phyloP scores from a whole-genome alignment of 2,329 filamentous ascomycete species.

The Magnaporthiopsis rhizophila region DNA sequence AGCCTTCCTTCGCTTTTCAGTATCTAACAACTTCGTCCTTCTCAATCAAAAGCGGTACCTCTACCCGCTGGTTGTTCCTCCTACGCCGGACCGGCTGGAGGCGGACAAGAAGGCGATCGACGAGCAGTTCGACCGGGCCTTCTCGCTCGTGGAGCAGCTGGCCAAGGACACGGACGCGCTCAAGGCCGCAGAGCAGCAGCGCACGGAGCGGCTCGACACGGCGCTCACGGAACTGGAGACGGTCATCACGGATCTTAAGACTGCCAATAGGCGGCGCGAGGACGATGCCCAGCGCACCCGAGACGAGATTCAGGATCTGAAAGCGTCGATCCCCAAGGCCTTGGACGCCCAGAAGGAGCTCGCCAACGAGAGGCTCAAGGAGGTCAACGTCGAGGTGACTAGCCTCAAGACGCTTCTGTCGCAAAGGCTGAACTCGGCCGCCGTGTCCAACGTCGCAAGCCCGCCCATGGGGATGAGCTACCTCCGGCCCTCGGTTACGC shows the following conservation, averaged over 20 bases:
- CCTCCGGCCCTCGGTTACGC: slow-evolving; percentile 17
- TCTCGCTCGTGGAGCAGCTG: slow-evolving; percentile 84
- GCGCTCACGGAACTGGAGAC: slow-evolving; percentile 78
- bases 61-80: slow-evolving; percentile 81
- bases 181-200: slow-evolving; percentile 76
- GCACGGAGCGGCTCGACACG: slow-evolving; percentile 74
- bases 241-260: slow-evolving; percentile 74
- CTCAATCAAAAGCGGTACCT: slow-evolving; percentile 64
- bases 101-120: slow-evolving; percentile 91
- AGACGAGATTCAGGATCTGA: slow-evolving; percentile 75
- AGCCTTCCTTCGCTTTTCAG: neutral
- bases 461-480: slow-evolving; percentile 21
- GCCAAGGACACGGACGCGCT: slow-evolving; percentile 81
- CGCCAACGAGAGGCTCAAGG: slow-evolving; percentile 72
- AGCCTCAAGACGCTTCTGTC: slow-evolving; percentile 83
- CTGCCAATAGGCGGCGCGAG: slow-evolving; percentile 71
- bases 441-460: slow-evolving; percentile 22
- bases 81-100: slow-evolving; percentile 86
- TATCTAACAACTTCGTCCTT: neutral
- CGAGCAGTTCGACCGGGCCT: slow-evolving; percentile 87
- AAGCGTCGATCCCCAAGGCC: slow-evolving; percentile 80
- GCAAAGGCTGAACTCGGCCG: slow-evolving; percentile 45
- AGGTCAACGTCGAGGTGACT: slow-evolving; percentile 80
- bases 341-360: slow-evolving; percentile 80
- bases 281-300: slow-evolving; percentile 80